phyloP scores from a whole-genome alignment of 192 early-diverging fungal species.

The Backusella tuberculispora region DNA sequence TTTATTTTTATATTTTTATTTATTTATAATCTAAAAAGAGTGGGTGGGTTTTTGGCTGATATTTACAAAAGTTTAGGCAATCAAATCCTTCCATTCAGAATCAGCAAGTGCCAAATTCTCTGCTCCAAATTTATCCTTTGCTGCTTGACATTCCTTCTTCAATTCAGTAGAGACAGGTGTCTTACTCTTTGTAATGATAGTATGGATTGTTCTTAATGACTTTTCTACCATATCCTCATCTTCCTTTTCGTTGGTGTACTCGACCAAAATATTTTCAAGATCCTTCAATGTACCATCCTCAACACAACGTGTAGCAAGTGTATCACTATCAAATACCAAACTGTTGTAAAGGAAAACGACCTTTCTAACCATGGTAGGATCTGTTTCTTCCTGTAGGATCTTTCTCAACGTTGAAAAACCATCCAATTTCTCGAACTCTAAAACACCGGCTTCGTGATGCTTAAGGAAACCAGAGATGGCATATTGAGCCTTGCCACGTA shows the following conservation, averaged over 20 bases:
- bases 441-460: conserved; percentile 55
- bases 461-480: conserved; percentile 72
- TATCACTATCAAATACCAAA: conserved; percentile 61
- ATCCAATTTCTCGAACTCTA: conserved; percentile 54
- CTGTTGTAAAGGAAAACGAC: conserved; percentile 66
- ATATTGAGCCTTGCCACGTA: conserved; percentile 72
- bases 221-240: conserved; percentile 56
- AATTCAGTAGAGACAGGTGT: conserved; percentile 20
- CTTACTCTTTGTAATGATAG: conserved; percentile 15
- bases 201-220: conserved; percentile 34
- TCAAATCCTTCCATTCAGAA: conserved; percentile 31
- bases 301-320: conserved; percentile 45
- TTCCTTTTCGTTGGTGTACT: conserved; percentile 45
- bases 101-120: conserved; percentile 29
- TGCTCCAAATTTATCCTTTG: conserved; percentile 31
- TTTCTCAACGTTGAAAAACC: conserved; percentile 50
- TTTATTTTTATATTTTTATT: neutral
- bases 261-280: conserved; percentile 45
- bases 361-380: conserved; percentile 52
- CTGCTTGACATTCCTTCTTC: conserved; percentile 21
- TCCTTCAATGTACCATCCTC: conserved; percentile 51
- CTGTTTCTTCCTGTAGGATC: conserved; percentile 51
- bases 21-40: neutral
- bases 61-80: conserved; percentile 8
- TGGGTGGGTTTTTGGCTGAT: neutral